A percentile compares a stretch with the other conserved stretches of the same genome.
Evolutionary conservation across 305 asterid genomes (phyloP).

Genomic region (Fraxinus nigra): DNA sequence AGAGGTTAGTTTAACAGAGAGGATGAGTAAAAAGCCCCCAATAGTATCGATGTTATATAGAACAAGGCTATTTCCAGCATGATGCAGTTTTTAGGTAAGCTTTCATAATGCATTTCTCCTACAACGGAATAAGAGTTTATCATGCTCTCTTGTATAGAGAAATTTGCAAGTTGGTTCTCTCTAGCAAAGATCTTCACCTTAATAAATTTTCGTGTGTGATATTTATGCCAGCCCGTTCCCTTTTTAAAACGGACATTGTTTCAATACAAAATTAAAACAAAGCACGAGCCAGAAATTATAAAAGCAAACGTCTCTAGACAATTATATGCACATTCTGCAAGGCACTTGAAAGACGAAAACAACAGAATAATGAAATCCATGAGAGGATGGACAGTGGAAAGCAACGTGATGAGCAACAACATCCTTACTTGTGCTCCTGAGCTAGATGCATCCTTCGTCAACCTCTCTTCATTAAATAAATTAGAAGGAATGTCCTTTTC

Average conservation of each 20-base stretch:
- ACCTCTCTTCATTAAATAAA: constrained; percentile 67
- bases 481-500: constrained; percentile 86
- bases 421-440: constrained; percentile 73
- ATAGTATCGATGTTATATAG: background rate
- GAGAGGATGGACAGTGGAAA: background rate
- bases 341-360: constrained; percentile 7
- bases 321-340: background rate
- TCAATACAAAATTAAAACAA: background rate
- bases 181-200: background rate
- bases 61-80: background rate
- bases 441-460: constrained; percentile 71
- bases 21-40: background rate
- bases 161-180: background rate
- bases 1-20: background rate
- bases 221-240: background rate
- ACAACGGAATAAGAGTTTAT: background rate
- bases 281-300: background rate
- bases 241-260: background rate
- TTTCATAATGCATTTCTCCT: background rate
- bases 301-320: background rate
- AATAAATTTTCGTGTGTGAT: background rate
- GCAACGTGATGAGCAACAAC: constrained; percentile 9
- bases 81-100: background rate
- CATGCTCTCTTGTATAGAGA: background rate
- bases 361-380: background rate